Evolutionary conservation across 148 eudicot species (phyloP).

Genomic region (Oxyria digyna): DNA sequence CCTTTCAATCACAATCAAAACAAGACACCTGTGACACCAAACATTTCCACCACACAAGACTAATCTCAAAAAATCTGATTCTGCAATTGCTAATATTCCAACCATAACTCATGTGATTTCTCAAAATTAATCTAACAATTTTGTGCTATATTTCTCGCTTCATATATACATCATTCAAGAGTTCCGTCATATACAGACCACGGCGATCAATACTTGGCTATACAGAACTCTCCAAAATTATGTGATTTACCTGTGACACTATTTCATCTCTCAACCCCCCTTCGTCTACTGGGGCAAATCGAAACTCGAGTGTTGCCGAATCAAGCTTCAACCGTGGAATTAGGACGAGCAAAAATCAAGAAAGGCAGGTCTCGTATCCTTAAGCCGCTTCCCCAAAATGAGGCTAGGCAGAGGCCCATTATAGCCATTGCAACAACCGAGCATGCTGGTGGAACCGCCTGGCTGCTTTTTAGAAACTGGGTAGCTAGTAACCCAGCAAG

Average conservation of each 20-base stretch:
- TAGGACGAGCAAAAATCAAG: slow-evolving; percentile 22
- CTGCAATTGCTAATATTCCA: background rate
- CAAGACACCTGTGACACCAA: background rate
- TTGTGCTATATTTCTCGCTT: background rate
- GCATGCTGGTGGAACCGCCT: slow-evolving; percentile 93
- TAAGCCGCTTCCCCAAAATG: slow-evolving; percentile 84
- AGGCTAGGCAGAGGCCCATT: slow-evolving; percentile 89
- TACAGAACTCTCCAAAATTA: background rate
- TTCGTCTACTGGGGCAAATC: background rate
- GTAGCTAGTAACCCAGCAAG: slow-evolving; percentile 94
- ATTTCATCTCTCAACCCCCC: background rate
- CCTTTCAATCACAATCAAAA: background rate
- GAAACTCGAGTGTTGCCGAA: background rate
- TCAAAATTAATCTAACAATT: background rate
- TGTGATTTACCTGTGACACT: background rate
- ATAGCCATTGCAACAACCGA: slow-evolving; percentile 97
- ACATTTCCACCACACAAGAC: background rate
- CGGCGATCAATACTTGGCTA: background rate
- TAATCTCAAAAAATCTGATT: background rate
- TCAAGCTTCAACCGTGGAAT: slow-evolving; percentile 34
- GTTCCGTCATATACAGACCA: slow-evolving; percentile 2
- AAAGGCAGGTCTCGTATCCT: slow-evolving; percentile 51
- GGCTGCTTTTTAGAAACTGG: slow-evolving; percentile 79
- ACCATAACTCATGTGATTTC: background rate
- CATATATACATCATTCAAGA: background rate